Evolutionary conservation across 352 stramenopile species (phyloP), one percentile per base, ranked within the genome.

Genomic region (Phytopythium aichiense): DNA sequence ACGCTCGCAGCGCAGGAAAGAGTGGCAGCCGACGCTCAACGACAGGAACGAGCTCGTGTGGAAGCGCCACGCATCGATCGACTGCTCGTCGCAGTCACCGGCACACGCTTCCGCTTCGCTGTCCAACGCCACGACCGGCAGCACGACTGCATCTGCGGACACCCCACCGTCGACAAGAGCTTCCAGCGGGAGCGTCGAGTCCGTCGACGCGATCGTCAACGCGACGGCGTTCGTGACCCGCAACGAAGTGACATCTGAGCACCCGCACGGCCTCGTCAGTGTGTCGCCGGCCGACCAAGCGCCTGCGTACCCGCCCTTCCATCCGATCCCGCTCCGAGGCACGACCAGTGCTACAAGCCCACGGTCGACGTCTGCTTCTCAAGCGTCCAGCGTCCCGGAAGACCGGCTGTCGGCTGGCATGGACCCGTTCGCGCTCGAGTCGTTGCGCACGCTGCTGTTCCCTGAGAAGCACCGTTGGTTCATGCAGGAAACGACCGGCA

Each of bases 401-500:
- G 22, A 58, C 11, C 33, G 63, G 5, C 31, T 56, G 18, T 56
- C 50, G 3, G 50, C 7, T 0, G 64, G 65, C 6, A 53, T 76
- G 7, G 73, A 75, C 12, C 56, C 69, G 18, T 68, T 72, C 23
- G 67, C 67, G 0, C 53, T 84, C 15, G 67, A 81, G 23, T 69
- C 69, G 7, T 28, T 87, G 12, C 74, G 77, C 3, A 22, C 50
- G 13, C 64, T 77, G 33, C 71, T 71, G 35, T 87, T 87, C 43
- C 74, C 77, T 0, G 68, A 83, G 61, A 82, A 83, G 58, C 77
- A 87, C 35, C 71, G 67, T 6, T 87, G 74, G 73, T 83, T 87
- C 45, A 72, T 87, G 66, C 73, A 82, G 30, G 70, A 84, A 43
- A 79, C 74, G 11, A 72, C 68, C 2, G 58, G 64, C 33, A 73